Evolutionary conservation across 176 grass and related monocot genomes (phyloP), one percentile per base, ranked within the genome.

Genomic region (Carex scoparia): DNA sequence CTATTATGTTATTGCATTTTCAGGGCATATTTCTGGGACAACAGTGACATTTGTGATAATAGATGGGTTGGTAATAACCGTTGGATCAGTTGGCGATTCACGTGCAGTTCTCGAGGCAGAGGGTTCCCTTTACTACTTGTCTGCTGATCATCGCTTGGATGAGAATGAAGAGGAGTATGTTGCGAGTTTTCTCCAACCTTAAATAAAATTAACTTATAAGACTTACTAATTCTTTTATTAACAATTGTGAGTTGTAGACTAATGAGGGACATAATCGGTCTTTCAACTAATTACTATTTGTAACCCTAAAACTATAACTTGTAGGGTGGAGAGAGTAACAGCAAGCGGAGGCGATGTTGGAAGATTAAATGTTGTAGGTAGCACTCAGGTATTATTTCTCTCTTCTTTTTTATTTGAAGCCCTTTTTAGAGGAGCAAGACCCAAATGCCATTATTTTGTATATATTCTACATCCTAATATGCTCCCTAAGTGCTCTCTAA

Each of bases 31-130:
- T 7, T 98, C 95, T 3, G 95, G 95, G 66, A 94, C 95, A 16
- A 98, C 95, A 0, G 95, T 90, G 66, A 98, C 95, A 0, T 92
- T 98, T 19, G 93, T 91, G n/a, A 94, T 98, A 81, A 94, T 98
- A 53, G 95, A 94, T 33, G 95, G 91, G 3, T 87, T 58, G 40
- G 88, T 98, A 44, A 86, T 94, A 13, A 98, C 91, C 0, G 89
- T 93, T 7, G 95, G 92, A 3, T 98, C 95, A 2, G 93, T 98
- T 12, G 95, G 95, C 0, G 95, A 98, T 89, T 98, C 95, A 0
- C 89, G 91, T 0, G 94, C 92, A 0, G 90, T 94, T 11, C 91
- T 98, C 27, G 93, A 98, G 91, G 93, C 89, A 0, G 89, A 90
- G 56, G 93, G 95, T 85, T 91, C 86, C 4, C 55, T 94, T 82